A percentile compares a stretch with the other conserved stretches of the same genome.
Conservation (phyloP, 495 filamentous ascomycete genomes). For the Neurospora sp. region DNA sequence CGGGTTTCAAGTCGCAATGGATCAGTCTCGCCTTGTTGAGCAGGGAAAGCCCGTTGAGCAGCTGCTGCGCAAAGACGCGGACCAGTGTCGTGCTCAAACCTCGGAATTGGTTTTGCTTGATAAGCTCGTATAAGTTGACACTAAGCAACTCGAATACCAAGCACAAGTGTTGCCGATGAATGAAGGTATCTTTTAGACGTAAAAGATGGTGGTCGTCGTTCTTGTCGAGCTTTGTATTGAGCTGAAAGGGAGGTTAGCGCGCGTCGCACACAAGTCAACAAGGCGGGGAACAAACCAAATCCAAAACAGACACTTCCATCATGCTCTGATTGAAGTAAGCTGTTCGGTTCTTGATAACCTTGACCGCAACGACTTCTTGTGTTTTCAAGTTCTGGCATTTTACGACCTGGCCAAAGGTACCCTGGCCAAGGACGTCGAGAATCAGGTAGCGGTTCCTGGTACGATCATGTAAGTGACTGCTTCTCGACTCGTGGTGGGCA, state of each 20-base stretch:
- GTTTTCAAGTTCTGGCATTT: conserved; percentile 99
- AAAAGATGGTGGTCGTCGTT: conserved; percentile 98
- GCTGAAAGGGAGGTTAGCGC: conserved; percentile 36
- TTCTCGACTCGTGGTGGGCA: background rate
- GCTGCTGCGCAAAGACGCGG: conserved; percentile 93
- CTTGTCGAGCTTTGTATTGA: conserved; percentile 97
- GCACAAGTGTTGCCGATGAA: conserved; percentile 95
- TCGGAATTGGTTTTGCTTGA: conserved; percentile 99
- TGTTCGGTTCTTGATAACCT: conserved; percentile 98
- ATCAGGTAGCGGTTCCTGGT: conserved; percentile 95
- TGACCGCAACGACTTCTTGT: conserved; percentile 96
- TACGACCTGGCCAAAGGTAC: conserved; percentile 98
- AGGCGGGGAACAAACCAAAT: conserved; percentile 54
- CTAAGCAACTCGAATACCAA: conserved; percentile 95
- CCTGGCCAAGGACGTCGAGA: conserved; percentile 93
- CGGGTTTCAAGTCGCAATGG: conserved; percentile 97
- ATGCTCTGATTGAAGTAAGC: conserved; percentile 99
- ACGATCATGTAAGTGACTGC: background rate
- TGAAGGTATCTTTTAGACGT: conserved; percentile 95
- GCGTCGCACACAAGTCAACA: background rate
- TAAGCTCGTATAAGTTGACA: conserved; percentile 96
- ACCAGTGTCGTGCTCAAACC: conserved; percentile 96
- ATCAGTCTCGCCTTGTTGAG: conserved; percentile 96
- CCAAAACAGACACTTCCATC: conserved; percentile 99
- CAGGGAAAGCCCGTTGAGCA: conserved; percentile 83